Conservation (phyloP, 163 green algal genomes). For the Chlorella variabilis region DNA sequence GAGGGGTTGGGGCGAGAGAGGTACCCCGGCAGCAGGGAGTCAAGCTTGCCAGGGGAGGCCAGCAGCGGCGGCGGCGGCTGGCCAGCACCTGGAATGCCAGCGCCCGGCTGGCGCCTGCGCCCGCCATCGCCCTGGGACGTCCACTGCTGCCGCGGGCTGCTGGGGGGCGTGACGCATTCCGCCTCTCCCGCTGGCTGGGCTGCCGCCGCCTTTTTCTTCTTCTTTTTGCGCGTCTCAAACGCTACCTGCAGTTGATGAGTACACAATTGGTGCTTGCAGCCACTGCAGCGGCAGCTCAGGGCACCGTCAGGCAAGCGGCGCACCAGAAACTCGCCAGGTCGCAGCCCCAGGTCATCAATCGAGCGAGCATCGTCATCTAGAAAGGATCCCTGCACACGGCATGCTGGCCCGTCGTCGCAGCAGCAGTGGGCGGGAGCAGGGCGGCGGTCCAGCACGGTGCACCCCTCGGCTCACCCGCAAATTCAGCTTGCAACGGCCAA, state of each 20-base stretch:
- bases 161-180: not conserved
- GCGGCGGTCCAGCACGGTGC: not conserved
- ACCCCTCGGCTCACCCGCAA: not conserved
- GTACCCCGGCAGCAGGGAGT: conserved; percentile 60
- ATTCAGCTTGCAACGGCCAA: not conserved
- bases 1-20: conserved; percentile 48
- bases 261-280: no score
- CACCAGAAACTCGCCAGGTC: conserved; percentile 24
- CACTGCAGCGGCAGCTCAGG: not conserved
- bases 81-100: not conserved
- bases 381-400: not conserved
- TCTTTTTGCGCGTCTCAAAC: conserved; percentile 26
- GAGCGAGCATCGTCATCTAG: not conserved
- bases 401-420: no score
- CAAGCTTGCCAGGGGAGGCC: conserved; percentile 7
- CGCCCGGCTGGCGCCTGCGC: not conserved
- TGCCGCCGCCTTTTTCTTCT: not conserved
- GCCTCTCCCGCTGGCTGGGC: not conserved
- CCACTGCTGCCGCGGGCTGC: conserved; percentile 1
- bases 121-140: no score
- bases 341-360: not conserved
- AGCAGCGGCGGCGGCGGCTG: not conserved
- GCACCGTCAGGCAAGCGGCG: not conserved
- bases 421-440: not conserved
- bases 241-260: not conserved